Conservation (phyloP, 371 early-diverging fungal genomes). For the Mucor velutinosus region DNA sequence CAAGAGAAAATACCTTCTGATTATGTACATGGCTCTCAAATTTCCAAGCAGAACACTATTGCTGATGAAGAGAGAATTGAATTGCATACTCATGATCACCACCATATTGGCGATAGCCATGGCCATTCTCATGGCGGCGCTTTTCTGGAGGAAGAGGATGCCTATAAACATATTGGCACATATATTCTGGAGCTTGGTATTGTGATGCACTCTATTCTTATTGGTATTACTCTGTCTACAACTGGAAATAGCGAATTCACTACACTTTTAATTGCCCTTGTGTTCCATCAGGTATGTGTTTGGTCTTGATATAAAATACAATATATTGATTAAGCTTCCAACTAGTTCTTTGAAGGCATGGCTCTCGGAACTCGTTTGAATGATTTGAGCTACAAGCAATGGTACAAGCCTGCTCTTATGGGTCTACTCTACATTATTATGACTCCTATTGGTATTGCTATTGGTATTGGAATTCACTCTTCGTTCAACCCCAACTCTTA, state of each 20-base stretch:
- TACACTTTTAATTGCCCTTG: conserved; percentile 76
- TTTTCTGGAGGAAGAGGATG: conserved; percentile 36
- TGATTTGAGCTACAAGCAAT: conserved; percentile 39
- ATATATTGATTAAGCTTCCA: neutral
- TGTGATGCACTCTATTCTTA: conserved; percentile 83
- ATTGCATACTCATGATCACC: neutral
- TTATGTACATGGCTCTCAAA: neutral
- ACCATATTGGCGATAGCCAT: conserved; percentile 6
- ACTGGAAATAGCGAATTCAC: conserved; percentile 65
- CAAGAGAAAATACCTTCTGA: neutral
- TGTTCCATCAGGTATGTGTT: conserved; percentile 79
- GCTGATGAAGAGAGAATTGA: neutral
- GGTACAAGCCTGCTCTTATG: conserved; percentile 38
- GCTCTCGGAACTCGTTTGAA: conserved; percentile 59
- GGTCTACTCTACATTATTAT: conserved; percentile 51
- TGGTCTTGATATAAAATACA: neutral
- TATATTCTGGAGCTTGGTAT: conserved; percentile 84
- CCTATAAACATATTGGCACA: conserved; percentile 43
- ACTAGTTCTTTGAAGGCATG: conserved; percentile 64
- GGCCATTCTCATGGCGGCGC: conserved; percentile 44
- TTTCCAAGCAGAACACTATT: neutral
- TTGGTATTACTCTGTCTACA: conserved; percentile 81
- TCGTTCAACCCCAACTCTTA: conserved; percentile 48
- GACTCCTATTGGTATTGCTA: conserved; percentile 65
- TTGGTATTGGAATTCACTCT: conserved; percentile 58